Conservation (phyloP, 768 basidiomycete species). For the Tephrocybe sp. region DNA sequence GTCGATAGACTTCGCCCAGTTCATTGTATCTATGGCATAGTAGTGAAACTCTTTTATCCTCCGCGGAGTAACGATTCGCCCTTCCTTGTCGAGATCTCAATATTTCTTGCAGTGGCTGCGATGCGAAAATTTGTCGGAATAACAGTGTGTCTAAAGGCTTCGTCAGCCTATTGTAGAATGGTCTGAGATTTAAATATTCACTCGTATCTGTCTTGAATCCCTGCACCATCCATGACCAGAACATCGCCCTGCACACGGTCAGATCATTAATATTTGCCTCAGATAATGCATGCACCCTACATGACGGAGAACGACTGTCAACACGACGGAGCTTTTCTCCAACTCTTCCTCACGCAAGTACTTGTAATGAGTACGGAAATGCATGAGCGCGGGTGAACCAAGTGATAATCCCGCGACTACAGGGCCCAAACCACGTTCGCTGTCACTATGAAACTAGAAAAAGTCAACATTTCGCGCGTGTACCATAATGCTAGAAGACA, state of each 20-base stretch:
- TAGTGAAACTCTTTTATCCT: too few species aligned
- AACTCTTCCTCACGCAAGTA: conserved; percentile 26
- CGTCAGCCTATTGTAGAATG: background rate
- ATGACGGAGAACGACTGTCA: conserved; percentile 66
- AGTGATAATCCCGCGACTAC: conserved; percentile 75
- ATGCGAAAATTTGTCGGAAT: conserved; percentile 75
- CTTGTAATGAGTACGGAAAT: conserved; percentile 59
- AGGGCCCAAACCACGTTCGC: conserved; percentile 72
- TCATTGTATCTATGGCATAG: background rate
- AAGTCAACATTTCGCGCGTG: conserved; percentile 3
- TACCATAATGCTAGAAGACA: background rate
- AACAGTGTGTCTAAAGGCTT: conserved; percentile 64
- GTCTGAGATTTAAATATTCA: conserved; percentile 29
- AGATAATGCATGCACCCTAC: conserved; percentile 39
- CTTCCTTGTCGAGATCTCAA: conserved; percentile 33
- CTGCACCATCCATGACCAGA: conserved; percentile 73
- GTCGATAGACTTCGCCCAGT: conserved; percentile 1
- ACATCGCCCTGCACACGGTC: conserved; percentile 71
- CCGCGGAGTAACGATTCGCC: too few species aligned
- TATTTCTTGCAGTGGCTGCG: conserved; percentile 76
- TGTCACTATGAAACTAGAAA: conserved; percentile 77
- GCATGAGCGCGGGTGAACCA: conserved; percentile 77
- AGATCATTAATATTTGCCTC: too few species aligned
- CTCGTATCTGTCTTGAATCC: conserved; percentile 72
- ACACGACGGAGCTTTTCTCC: conserved; percentile 33